Base-by-base conservation (phyloP, 106 monocot species). In the Dendrobium chrysotoxum region DNA sequence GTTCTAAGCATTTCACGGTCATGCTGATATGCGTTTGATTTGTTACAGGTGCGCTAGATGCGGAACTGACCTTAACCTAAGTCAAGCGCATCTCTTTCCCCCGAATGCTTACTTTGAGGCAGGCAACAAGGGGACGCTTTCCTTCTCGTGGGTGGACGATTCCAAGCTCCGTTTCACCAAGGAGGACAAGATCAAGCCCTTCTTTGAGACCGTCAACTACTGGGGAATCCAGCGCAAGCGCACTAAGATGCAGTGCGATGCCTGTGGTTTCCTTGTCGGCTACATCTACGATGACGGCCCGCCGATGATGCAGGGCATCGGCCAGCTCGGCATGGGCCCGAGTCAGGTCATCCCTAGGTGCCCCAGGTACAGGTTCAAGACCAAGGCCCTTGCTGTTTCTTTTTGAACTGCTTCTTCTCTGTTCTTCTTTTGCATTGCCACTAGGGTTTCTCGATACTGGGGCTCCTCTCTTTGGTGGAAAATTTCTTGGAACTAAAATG, bases 131-230 rank as follows among this genome's bases (percentile, higher is more conserved):
- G 90, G 88, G 15, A 90, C 91, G n/a, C 75, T 90, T 41, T 99
- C 99, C 84, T 99, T 95, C 90, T 93, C 92, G 25, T 93, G 85
- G 88, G 86, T 87, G 46, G 99, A 99, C 86, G 93, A 95, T 42
- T 91, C 95, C 53, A 92, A 85, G 90, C 65, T 99, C 77, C 81
- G 86, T 67, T 85, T 93, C 81, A 76, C 53, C 30, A 87, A 85
- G 79, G 99, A 99, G 75, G 89, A 93, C 88, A 87, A 80, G 86
- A 78, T 99, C 84, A 45, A 35, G 10, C 99, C 99, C 73, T 99
- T 93, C 87, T 95, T 95, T 82, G 95, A 99, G 88, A 99, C 95
- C 46, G 40, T 90, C 41, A 85, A 95, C 77, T 99, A 99, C 88
- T 99, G 99, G 99, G 99, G 99, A 11, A 88, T 99, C 88, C 91